phyloP scores from a whole-genome alignment of 352 stramenopile species.

The Sclerospora graminicola region DNA sequence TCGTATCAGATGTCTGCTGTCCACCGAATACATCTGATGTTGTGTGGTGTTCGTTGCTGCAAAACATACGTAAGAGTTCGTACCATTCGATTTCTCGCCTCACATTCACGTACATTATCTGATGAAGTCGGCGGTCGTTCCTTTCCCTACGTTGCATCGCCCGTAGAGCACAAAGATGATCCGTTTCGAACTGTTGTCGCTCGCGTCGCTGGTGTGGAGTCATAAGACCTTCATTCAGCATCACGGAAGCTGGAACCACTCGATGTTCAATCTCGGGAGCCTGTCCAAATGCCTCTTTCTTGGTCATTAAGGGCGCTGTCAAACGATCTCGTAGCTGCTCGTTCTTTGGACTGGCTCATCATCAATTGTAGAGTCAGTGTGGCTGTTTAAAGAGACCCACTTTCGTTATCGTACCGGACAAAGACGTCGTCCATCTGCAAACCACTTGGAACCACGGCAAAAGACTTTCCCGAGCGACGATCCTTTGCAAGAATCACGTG shows the following conservation, averaged over 20 bases:
- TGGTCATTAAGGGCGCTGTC: conserved; percentile 32
- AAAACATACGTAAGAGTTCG: conserved; percentile 4
- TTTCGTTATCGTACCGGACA: conserved; percentile 11
- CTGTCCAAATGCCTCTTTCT: conserved; percentile 37
- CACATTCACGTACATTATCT: conserved; percentile 51
- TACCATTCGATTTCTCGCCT: neutral
- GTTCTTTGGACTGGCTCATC: conserved; percentile 4
- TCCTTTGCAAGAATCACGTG: conserved; percentile 29
- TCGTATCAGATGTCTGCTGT: conserved; percentile 1
- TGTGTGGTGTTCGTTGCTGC: conserved; percentile 37
- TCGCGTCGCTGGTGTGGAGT: conserved; percentile 58
- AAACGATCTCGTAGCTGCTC: conserved; percentile 13
- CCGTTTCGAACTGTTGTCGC: conserved; percentile 49
- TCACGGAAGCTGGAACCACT: conserved; percentile 30
- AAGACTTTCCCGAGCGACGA: conserved; percentile 3
- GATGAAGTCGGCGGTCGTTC: conserved; percentile 52
- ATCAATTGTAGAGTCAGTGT: neutral
- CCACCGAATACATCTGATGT: conserved; percentile 42
- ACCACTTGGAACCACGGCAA: conserved; percentile 6
- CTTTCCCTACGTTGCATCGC: conserved; percentile 43
- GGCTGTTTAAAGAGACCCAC: too few species aligned
- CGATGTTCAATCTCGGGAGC: conserved; percentile 37
- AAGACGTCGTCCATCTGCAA: conserved; percentile 22
- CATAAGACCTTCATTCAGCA: conserved; percentile 68
- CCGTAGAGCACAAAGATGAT: conserved; percentile 38